These are phyloP conservation scores for Fraxinus platypoda DNA, from an alignment of 305 asterid species.

Conservation along the genomic window DNA sequence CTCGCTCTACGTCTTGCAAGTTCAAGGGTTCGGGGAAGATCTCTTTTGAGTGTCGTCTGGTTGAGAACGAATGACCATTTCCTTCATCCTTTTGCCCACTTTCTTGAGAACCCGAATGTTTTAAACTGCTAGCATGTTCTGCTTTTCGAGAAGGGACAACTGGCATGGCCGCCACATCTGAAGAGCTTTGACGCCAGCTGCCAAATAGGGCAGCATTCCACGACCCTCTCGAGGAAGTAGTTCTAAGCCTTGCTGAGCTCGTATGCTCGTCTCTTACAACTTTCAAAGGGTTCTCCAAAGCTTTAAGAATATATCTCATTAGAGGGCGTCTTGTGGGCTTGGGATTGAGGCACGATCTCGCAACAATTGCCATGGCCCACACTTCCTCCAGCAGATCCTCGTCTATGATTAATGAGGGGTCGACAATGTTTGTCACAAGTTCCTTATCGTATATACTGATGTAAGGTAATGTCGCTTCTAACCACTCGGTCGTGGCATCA, in stretches of 20 bases:
- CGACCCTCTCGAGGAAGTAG: background rate
- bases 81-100: slow-evolving; percentile 56
- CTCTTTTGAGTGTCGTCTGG: slow-evolving; percentile 57
- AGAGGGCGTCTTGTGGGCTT: slow-evolving; percentile 10
- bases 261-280: slow-evolving; percentile 1
- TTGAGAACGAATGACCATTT: slow-evolving; percentile 56
- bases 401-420: slow-evolving; percentile 17
- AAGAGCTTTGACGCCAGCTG: background rate
- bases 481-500: background rate
- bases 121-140: slow-evolving; percentile 60
- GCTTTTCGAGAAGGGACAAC: slow-evolving; percentile 32
- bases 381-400: slow-evolving; percentile 6
- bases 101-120: slow-evolving; percentile 69
- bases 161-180: slow-evolving; percentile 37
- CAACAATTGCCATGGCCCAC: slow-evolving; percentile 22
- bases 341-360: slow-evolving; percentile 26
- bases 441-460: slow-evolving; percentile 12
- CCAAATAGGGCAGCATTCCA: background rate
- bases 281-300: background rate
- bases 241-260: background rate
- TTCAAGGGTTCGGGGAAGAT: slow-evolving; percentile 63
- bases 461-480: background rate
- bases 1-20: slow-evolving; percentile 34
- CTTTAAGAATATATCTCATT: slow-evolving; percentile 13
- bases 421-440: background rate